Conservation (phyloP, 306 rosid species). For the Vigna trinervia region DNA sequence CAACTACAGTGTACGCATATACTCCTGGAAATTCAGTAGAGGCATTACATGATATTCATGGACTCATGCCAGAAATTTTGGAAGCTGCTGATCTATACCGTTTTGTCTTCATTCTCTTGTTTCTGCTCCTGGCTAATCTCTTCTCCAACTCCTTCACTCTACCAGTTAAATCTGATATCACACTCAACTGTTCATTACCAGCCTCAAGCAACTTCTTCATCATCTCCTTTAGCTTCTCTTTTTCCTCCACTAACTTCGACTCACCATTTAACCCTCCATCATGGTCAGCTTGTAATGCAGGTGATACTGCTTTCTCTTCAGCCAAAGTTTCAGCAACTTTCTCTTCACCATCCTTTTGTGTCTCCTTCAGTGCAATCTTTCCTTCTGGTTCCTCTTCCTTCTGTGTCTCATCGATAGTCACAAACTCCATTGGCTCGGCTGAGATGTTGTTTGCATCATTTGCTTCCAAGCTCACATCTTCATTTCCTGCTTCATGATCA, state of each 20-base stretch:
- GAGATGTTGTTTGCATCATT: neutral
- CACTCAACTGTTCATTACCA: conserved; percentile 67
- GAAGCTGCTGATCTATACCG: conserved; percentile 31
- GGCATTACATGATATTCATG: conserved; percentile 10
- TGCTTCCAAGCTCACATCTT: conserved; percentile 3
- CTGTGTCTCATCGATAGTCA: neutral
- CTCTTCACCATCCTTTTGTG: neutral
- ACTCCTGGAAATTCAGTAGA: neutral
- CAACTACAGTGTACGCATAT: neutral
- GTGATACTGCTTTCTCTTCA: conserved; percentile 7
- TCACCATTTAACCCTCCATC: conserved; percentile 27
- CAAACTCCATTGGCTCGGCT: neutral
- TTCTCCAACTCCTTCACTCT: conserved; percentile 78
- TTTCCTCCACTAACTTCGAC: conserved; percentile 55
- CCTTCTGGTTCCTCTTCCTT: conserved; percentile 12
- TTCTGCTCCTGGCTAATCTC: conserved; percentile 56
- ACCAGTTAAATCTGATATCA: conserved; percentile 60
- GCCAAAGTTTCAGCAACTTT: neutral
- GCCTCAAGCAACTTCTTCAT: conserved; percentile 66
- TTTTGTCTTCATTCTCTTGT: conserved; percentile 47
- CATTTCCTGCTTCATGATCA: neutral
- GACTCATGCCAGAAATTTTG: conserved; percentile 25
- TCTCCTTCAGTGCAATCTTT: neutral
- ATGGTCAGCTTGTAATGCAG: neutral
- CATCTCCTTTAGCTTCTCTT: conserved; percentile 61